Evolutionary conservation across 768 basidiomycete species (phyloP), one percentile per base, ranked within the genome.

Genomic region (Agaricus blazei): DNA sequence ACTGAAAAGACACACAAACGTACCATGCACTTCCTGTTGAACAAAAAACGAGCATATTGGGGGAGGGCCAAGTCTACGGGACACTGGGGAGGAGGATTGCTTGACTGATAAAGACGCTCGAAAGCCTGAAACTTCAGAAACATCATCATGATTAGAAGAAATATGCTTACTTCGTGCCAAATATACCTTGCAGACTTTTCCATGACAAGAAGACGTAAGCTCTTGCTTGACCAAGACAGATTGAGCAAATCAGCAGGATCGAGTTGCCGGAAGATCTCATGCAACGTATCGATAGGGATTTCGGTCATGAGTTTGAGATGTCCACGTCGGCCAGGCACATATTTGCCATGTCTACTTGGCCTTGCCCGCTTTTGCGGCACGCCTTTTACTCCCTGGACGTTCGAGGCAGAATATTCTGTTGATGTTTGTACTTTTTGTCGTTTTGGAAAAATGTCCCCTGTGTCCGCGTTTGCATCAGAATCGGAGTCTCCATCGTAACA

Each of bases 31-130:
- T 43, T 50, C 24, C 36, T 45, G 11, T 65, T 66, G 58, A 70
- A 77, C 7, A 74, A 46, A n/a, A 75, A 59, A n/a, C 67, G 64
- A 0, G 74, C 64, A 54, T 72, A 76, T 29, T 65, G 65, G 0
- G 67, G 60, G 31, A 72, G 63, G 45, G 62, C 68, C 26, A 73
- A 49, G 24, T 67, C 66, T 19, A 57, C 41, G 2, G 74, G 73
- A 46, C 64, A 65, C 1, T 63, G 58, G 0, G 63, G 62, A 1
- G 68, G 66, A 3, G 59, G 45, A 48, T 50, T 53, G n/a, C 48
- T 50, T 19, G 48, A 40, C 9, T 60, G 7, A 34, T 43, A 42
- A 11, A 52, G n/a, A 23, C 52, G 63, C 64, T 65, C 26, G 9
- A 68, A 69, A 2, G 72, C 68, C n/a, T 63, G 58, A 15, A 1